Conservation (phyloP, 345 rosid species). For the Syzygium aromaticum region DNA sequence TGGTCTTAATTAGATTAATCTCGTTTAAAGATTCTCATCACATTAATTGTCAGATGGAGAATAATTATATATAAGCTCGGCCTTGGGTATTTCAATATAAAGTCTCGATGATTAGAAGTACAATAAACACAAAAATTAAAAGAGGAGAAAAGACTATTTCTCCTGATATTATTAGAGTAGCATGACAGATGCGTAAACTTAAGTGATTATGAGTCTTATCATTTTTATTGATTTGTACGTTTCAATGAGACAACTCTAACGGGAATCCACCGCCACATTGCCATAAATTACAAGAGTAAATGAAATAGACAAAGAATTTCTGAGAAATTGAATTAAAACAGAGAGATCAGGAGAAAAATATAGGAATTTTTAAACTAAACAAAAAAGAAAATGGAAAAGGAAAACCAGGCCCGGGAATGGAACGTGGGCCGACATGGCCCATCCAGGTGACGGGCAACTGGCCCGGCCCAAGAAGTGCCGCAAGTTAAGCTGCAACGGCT, state of each 20-base stretch:
- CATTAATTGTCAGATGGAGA: not conserved
- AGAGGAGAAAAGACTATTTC: not conserved
- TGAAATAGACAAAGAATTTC: not conserved
- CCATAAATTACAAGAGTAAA: not conserved
- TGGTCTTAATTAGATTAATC: not conserved
- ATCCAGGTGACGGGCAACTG: not conserved
- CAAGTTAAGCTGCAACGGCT: not conserved
- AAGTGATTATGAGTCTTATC: not conserved
- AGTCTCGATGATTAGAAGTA: not conserved
- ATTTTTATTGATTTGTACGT: not conserved
- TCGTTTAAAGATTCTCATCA: accelerated
- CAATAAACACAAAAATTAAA: not conserved
- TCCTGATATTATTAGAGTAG: not conserved
- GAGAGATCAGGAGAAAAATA: not conserved
- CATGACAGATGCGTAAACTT: too few species aligned
- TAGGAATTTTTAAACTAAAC: too few species aligned
- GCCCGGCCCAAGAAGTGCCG: not conserved
- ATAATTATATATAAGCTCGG: not conserved
- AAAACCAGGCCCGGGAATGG: not conserved
- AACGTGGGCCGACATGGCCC: not conserved
- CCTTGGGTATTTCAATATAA: not conserved
- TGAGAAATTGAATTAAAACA: not conserved
- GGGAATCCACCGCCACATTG: accelerated
- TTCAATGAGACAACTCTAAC: not conserved
- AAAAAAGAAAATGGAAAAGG: too few species aligned